Evolutionary conservation across 228 moss, liverwort and hornwort genomes (phyloP).

Genomic region (Sphagnum magellanicum): DNA sequence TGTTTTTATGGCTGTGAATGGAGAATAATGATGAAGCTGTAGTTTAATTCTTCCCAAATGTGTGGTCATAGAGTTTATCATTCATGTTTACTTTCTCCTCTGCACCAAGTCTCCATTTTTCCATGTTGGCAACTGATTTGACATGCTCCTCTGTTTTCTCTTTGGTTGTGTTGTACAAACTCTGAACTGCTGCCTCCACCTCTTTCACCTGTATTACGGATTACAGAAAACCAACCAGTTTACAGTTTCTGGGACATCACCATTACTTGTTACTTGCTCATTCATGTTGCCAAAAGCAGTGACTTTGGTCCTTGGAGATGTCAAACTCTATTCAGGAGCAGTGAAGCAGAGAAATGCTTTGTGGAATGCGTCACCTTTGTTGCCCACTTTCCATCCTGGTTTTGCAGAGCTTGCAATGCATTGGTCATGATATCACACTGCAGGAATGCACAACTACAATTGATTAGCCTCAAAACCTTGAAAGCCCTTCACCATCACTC

Average conservation of each 20-base stretch:
- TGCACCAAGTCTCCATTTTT: constrained; percentile 26
- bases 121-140: constrained; percentile 18
- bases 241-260: too few relatives aligned
- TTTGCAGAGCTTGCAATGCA: constrained; percentile 19
- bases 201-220: constrained; percentile 40
- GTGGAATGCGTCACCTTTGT: constrained; percentile 17
- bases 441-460: constrained; percentile 1
- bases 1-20: not conserved
- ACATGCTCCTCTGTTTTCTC: constrained; percentile 45
- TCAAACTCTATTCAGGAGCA: too few relatives aligned
- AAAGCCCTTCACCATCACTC: not conserved
- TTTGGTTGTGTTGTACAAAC: constrained; percentile 27
- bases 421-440: constrained; percentile 41
- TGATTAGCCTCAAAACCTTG: not conserved
- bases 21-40: not conserved
- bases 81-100: constrained; percentile 47
- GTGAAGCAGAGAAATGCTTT: not conserved
- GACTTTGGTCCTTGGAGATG: too few relatives aligned
- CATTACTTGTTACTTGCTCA: too few relatives aligned
- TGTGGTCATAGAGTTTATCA: not conserved
- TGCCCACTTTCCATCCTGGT: constrained; percentile 28
- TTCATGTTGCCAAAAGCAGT: too few relatives aligned
- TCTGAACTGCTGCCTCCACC: constrained; percentile 36
- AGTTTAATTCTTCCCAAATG: not conserved
- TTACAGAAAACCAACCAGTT: too few relatives aligned